Percentiles rank a stretch among this genome's conserved stretches.
These are phyloP conservation scores for Coemansia sp. DNA, from an alignment of 192 early-diverging fungal genomes.

Conservation along the genomic window DNA sequence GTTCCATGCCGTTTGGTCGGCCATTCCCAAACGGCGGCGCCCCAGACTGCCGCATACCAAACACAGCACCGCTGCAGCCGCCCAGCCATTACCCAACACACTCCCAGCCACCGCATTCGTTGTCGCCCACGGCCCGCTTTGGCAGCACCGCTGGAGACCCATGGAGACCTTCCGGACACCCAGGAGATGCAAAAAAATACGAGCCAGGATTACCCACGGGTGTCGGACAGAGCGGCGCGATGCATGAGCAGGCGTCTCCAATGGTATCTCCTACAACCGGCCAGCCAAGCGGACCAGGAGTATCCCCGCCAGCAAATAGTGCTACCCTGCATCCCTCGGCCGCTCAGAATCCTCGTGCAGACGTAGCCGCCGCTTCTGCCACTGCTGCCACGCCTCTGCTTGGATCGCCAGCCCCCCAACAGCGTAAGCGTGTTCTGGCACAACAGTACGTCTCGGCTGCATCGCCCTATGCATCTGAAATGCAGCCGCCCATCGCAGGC, in stretches of 20 bases:
- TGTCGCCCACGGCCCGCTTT: constrained; percentile 1
- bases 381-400: constrained; percentile 8
- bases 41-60: neutral
- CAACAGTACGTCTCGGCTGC: constrained; percentile 37
- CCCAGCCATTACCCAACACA: constrained; percentile 9
- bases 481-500: constrained; percentile 28
- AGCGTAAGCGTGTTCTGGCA: constrained; percentile 39
- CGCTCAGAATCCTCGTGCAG: too few species aligned
- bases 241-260: constrained; percentile 10
- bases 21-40: constrained; percentile 7
- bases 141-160: neutral
- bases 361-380: neutral
- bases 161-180: constrained; percentile 1
- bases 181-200: neutral
- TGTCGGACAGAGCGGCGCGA: neutral
- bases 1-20: neutral
- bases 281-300: neutral
- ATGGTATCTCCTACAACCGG: constrained; percentile 6
- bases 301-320: constrained; percentile 5
- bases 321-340: neutral
- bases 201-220: neutral
- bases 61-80: neutral
- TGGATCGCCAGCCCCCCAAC: constrained; percentile 55
- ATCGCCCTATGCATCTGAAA: constrained; percentile 24
- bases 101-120: constrained; percentile 5